phyloP scores from a whole-genome alignment of 352 stramenopile species.

The Peronospora tabacina region DNA sequence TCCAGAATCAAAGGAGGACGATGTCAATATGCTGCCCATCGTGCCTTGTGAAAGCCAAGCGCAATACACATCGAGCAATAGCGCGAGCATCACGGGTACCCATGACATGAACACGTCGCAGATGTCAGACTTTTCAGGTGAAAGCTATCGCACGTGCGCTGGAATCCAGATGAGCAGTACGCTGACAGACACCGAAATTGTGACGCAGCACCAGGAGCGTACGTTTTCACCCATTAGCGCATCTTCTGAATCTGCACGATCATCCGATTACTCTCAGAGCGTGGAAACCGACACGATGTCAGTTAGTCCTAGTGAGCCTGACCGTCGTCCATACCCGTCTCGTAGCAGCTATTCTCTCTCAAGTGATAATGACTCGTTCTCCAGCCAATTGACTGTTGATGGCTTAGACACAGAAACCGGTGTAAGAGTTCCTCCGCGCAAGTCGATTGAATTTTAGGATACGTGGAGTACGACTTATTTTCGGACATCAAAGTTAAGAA shows the following conservation, averaged over 20 bases:
- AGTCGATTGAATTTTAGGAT: slow-evolving; percentile 44
- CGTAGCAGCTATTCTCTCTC: slow-evolving; percentile 23
- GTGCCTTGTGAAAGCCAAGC: slow-evolving; percentile 12
- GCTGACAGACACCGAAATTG: slow-evolving; percentile 39
- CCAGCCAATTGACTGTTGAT: slow-evolving; percentile 31
- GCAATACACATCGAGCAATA: slow-evolving; percentile 10
- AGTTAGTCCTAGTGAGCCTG: slow-evolving; percentile 12
- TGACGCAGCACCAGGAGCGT: slow-evolving; percentile 20
- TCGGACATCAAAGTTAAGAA: background rate
- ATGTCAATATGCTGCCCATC: slow-evolving; percentile 18
- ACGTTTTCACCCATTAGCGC: slow-evolving; percentile 39
- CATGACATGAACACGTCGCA: slow-evolving; percentile 37
- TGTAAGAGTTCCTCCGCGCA: slow-evolving; percentile 22
- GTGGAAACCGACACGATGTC: slow-evolving; percentile 20
- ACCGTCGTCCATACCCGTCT: slow-evolving; percentile 7
- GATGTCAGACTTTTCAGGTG: slow-evolving; percentile 34
- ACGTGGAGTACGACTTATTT: slow-evolving; percentile 11
- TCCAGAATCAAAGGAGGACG: slow-evolving; percentile 27
- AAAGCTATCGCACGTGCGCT: slow-evolving; percentile 40
- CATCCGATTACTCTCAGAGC: slow-evolving; percentile 29
- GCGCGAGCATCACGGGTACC: slow-evolving; percentile 17
- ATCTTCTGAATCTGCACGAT: slow-evolving; percentile 16
- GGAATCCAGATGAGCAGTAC: slow-evolving; percentile 25
- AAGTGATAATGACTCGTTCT: slow-evolving; percentile 36
- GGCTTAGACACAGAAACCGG: slow-evolving; percentile 20